Base-by-base conservation (phyloP, 2,329 filamentous ascomycete species). In the Epicoccum sorghinum region DNA sequence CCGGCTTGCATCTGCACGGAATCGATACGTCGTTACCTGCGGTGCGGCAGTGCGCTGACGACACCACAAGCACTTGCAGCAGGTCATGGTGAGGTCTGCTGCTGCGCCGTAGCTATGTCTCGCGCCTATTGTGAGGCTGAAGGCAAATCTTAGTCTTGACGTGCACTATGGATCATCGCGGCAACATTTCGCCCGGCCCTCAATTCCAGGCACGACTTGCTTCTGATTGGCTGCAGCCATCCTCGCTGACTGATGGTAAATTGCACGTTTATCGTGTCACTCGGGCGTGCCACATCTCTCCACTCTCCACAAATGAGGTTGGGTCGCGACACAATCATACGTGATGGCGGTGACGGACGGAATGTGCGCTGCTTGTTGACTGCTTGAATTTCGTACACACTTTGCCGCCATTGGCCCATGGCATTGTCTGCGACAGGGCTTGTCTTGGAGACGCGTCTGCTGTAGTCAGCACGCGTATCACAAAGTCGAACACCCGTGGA, bases 201-300 rank as follows among this genome's bases (percentile, higher is more conserved):
- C 44, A 27, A n/a, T 48, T 37, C 41, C 52, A 55, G 52, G 52
- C 52, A 55, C 52, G 7, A n/a, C 25, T 24, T 10, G 24, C 6
- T 29, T 24, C 13, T 55, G 46, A 55, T 55, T 55, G 52, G 52
- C 37, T 47, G 46, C 52, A 49, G 52, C 35, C 52, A 54, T 45
- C 14, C 36, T 24, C 40, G 51, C 51, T 48, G 51, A 36, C 51
- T 49, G 45, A 55, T 50, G 46, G 41, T 38, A 55, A 50, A 55
- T 55, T 55, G 47, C 52, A 33, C 12, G 41, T 55, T 32, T 4
- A 33, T 43, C 52, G 52, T 41, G 41, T 50, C 52, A 55, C 52
- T 50, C 40, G 40, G 45, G 52, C 41, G 46, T 50, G 42, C 49
- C 47, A 50, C 52, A 22, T 49, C 40, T 29, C 27, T 29, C 18